These are phyloP conservation scores for Trypanosoma platydactyli DNA, from an alignment of 208 protist genomes.

Conservation along the genomic window DNA sequence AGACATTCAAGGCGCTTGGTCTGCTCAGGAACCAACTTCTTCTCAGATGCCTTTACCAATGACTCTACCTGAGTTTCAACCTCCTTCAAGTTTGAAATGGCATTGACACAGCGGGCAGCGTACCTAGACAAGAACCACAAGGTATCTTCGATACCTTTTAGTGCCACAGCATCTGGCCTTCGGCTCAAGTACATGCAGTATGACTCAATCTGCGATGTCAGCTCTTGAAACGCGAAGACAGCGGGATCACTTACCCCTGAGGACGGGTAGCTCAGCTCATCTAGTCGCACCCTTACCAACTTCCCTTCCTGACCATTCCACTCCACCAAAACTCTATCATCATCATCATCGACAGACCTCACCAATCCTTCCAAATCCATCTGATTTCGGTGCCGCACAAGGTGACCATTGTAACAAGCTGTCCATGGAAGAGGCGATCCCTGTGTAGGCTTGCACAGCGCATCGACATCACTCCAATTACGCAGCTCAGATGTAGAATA, in stretches of 20 bases:
- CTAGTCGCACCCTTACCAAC: conserved; percentile 6
- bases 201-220: conserved; percentile 33
- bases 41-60: conserved; percentile 15
- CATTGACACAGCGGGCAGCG: conserved; percentile 1
- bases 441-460: background rate
- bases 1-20: conserved; percentile 10
- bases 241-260: conserved; percentile 37
- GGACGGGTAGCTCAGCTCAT: conserved; percentile 28
- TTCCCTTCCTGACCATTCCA: conserved; percentile 22
- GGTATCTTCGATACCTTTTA: conserved; percentile 28
- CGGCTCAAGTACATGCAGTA: conserved; percentile 29
- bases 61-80: conserved; percentile 2
- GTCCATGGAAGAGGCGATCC: conserved; percentile 22
- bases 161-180: background rate
- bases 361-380: conserved; percentile 24
- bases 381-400: conserved; percentile 14
- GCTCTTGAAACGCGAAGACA: conserved; percentile 28
- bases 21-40: conserved; percentile 16
- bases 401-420: conserved; percentile 20
- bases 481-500: background rate
- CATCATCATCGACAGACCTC: conserved; percentile 8
- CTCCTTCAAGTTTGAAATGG: conserved; percentile 22
- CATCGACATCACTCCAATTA: conserved; percentile 23
- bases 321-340: conserved; percentile 19
- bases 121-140: conserved; percentile 32